phyloP scores from a whole-genome alignment of 2,329 filamentous ascomycete species.

The Fusarium dimerum region DNA sequence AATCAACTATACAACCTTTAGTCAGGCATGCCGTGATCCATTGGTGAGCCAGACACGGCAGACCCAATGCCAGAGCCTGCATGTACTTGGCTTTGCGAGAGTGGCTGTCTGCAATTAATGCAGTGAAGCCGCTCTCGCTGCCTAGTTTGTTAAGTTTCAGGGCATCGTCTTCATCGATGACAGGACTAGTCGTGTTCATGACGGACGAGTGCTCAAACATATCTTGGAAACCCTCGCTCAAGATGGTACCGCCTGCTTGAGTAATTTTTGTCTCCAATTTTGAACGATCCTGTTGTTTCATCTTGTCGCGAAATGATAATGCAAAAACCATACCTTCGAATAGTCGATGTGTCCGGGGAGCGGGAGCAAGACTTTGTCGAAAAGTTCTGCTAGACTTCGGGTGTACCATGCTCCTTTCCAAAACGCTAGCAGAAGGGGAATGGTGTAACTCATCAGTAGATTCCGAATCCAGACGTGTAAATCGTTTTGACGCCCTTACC shows the following conservation, averaged over 20 bases:
- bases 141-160: constrained; percentile 58
- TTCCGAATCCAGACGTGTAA: constrained; percentile 37
- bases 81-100: constrained; percentile 90
- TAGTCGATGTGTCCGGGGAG: constrained; percentile 39
- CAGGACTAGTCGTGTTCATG: constrained; percentile 34
- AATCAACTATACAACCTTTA: constrained; percentile 64
- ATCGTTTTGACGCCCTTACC: constrained; percentile 23
- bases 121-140: constrained; percentile 70
- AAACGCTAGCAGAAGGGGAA: constrained; percentile 38
- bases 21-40: constrained; percentile 78
- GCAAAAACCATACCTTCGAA: constrained; percentile 88
- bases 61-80: constrained; percentile 85
- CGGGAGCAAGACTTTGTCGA: constrained; percentile 30
- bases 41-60: constrained; percentile 80
- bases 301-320: constrained; percentile 65
- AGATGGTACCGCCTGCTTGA: constrained; percentile 69
- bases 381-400: constrained; percentile 29
- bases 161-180: constrained; percentile 30
- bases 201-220: constrained; percentile 62
- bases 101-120: constrained; percentile 82
- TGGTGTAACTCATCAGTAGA: constrained; percentile 52
- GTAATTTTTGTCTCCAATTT: constrained; percentile 63
- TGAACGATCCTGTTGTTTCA: constrained; percentile 42
- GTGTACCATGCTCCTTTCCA: constrained; percentile 40
- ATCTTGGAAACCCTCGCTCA: constrained; percentile 77